Percentiles rank a stretch among this genome's conserved stretches.
phyloP scores from a whole-genome alignment of 163 green algal genomes.

The Chloroidium sp. region DNA sequence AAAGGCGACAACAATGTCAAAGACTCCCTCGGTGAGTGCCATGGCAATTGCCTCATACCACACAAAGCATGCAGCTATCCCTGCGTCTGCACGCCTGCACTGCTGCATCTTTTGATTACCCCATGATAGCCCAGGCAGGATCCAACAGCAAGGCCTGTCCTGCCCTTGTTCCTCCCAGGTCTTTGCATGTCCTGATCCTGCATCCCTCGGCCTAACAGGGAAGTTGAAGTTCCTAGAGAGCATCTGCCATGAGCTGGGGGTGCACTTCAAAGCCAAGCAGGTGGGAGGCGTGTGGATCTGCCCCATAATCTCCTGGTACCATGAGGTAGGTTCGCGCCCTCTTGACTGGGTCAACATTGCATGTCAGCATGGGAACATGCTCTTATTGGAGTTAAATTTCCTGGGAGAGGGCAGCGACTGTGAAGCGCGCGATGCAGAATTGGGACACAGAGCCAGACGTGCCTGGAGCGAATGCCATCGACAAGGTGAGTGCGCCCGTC shows the following conservation, averaged over 20 bases:
- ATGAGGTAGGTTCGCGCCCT: not conserved
- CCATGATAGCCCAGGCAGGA: not conserved
- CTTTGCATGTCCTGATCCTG: not conserved
- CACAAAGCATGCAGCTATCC: too few species aligned
- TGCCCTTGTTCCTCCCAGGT: not conserved
- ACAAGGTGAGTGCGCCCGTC: constrained; percentile 20
- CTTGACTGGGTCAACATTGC: too few species aligned
- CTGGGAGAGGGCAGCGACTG: too few species aligned
- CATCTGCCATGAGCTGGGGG: constrained; percentile 45
- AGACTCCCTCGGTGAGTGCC: constrained; percentile 38
- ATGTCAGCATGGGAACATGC: too few species aligned
- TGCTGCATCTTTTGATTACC: too few species aligned
- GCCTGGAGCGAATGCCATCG: constrained; percentile 22
- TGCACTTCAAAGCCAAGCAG: constrained; percentile 35
- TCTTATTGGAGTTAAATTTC: too few species aligned
- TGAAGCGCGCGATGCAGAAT: not conserved
- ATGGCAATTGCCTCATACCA: not conserved
- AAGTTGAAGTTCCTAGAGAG: constrained; percentile 49
- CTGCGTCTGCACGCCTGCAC: too few species aligned
- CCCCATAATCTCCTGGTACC: constrained; percentile 52
- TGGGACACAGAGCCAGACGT: constrained; percentile 51
- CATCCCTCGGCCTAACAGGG: constrained; percentile 4
- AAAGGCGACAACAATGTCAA: constrained; percentile 10
- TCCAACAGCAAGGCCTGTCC: not conserved
- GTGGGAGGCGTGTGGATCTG: constrained; percentile 49